Percentiles rank a stretch among this genome's conserved stretches.
These are phyloP conservation scores for Endocalyx cinctus DNA, from an alignment of 2,329 filamentous ascomycete species.

Conservation along the genomic window DNA sequence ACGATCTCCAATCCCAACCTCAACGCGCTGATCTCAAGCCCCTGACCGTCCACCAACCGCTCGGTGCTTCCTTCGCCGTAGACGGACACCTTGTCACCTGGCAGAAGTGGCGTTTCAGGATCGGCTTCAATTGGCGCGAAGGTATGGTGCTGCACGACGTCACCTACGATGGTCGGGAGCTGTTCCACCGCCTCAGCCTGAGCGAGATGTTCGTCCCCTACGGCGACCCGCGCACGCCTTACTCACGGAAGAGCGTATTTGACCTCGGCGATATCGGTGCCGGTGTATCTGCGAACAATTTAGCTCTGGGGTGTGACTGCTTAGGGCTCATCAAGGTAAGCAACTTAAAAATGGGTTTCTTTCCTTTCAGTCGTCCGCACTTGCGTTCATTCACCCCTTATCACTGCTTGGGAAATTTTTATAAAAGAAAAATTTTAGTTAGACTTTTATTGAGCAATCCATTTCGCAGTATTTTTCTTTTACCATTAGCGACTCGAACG, in stretches of 20 bases:
- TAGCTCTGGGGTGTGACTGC: constrained; percentile 65
- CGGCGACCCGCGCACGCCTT: constrained; percentile 60
- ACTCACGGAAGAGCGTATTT: constrained; percentile 66
- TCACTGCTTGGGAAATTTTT: constrained; percentile 58
- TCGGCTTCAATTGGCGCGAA: constrained; percentile 67
- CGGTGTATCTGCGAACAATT: constrained; percentile 63
- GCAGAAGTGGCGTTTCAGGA: constrained; percentile 66
- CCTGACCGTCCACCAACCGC: neutral
- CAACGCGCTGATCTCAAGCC: neutral
- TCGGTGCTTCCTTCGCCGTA: neutral
- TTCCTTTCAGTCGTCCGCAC: too few species aligned
- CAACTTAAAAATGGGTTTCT: too few species aligned
- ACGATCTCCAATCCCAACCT: neutral
- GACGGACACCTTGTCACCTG: constrained; percentile 39
- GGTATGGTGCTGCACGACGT: constrained; percentile 68
- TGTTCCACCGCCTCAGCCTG: constrained; percentile 63
- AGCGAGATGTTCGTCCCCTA: constrained; percentile 70
- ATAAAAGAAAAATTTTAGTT: neutral
- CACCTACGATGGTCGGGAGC: constrained; percentile 58
- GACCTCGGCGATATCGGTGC: constrained; percentile 67
- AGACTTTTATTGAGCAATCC: neutral
- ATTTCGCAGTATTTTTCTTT: constrained; percentile 43
- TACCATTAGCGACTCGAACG: constrained; percentile 55
- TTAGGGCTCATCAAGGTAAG: constrained; percentile 41
- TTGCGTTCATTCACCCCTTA: too few species aligned